Evolutionary conservation across 106 monocot species (phyloP).

Genomic region (Agapanthus africanus): DNA sequence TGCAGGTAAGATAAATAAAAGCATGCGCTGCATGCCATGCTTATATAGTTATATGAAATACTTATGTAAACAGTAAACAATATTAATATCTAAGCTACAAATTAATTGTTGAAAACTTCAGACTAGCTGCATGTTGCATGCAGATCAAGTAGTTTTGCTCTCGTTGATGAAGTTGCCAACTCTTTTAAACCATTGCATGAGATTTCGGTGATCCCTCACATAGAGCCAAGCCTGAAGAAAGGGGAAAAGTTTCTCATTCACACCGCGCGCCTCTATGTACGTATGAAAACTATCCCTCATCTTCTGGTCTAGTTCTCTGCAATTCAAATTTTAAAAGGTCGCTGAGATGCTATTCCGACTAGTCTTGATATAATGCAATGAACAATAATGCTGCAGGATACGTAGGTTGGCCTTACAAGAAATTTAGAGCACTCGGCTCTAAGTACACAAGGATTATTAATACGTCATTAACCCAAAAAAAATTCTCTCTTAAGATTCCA

Average conservation of each 20-base stretch:
- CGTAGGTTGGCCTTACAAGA: too few relatives aligned
- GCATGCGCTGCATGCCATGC: too few relatives aligned
- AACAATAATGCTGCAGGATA: background rate
- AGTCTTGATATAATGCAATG: background rate
- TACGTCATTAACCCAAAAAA: too few relatives aligned
- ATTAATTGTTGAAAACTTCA: too few relatives aligned
- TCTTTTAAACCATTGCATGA: constrained; percentile 87
- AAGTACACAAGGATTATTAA: too few relatives aligned
- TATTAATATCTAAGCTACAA: too few relatives aligned
- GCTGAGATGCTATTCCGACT: background rate
- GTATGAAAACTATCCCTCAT: constrained; percentile 77
- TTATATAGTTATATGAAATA: too few relatives aligned
- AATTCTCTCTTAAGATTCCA: too few relatives aligned
- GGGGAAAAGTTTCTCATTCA: constrained; percentile 75
- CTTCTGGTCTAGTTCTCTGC: constrained; percentile 82
- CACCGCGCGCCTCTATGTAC: constrained; percentile 76
- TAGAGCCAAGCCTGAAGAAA: constrained; percentile 98
- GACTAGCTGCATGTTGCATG: too few relatives aligned
- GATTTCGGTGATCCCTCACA: constrained; percentile 83
- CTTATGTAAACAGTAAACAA: too few relatives aligned
- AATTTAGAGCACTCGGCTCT: too few relatives aligned
- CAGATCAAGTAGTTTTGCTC: constrained; percentile 1
- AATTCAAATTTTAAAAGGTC: constrained; percentile 2
- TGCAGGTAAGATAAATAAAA: too few relatives aligned
- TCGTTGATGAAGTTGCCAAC: constrained; percentile 59